phyloP scores from a whole-genome alignment of 2,329 filamentous ascomycete species.

The Alternaria sp. region DNA sequence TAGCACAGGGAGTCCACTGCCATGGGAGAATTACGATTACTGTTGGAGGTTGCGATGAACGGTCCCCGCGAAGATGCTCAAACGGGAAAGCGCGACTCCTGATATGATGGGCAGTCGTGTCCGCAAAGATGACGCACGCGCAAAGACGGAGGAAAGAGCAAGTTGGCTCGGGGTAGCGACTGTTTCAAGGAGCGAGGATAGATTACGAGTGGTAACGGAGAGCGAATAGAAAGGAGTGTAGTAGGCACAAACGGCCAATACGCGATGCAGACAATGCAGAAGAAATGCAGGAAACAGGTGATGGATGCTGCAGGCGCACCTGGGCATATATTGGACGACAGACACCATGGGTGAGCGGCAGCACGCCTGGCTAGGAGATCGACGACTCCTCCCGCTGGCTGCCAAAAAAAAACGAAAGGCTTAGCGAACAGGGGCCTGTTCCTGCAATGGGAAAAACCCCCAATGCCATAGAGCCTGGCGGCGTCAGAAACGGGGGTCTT shows the following conservation, averaged over 20 bases:
- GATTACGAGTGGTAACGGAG: slow-evolving; percentile 26
- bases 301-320: slow-evolving; percentile 8
- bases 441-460: slow-evolving; percentile 23
- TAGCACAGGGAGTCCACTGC: slow-evolving; percentile 27
- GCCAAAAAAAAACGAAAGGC: slow-evolving; percentile 31
- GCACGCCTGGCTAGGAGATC: slow-evolving; percentile 33
- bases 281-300: slow-evolving; percentile 32
- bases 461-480: slow-evolving; percentile 30
- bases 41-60: neutral
- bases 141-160: slow-evolving; percentile 22
- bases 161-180: slow-evolving; percentile 22
- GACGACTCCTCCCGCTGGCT: slow-evolving; percentile 33
- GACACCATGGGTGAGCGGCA: slow-evolving; percentile 20
- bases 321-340: slow-evolving; percentile 34
- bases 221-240: slow-evolving; percentile 38
- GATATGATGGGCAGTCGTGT: slow-evolving; percentile 3
- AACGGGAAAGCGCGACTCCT: slow-evolving; percentile 17
- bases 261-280: slow-evolving; percentile 30
- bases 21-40: slow-evolving; percentile 40
- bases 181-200: slow-evolving; percentile 19
- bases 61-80: slow-evolving; percentile 10
- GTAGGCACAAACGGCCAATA: slow-evolving; percentile 20
- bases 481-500: slow-evolving; percentile 38
- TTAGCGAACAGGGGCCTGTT: slow-evolving; percentile 27
- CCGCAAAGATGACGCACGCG: slow-evolving; percentile 24